Evolutionary conservation across 2,329 filamentous ascomycete species (phyloP).

Genomic region (Trichoderma asperellum): DNA sequence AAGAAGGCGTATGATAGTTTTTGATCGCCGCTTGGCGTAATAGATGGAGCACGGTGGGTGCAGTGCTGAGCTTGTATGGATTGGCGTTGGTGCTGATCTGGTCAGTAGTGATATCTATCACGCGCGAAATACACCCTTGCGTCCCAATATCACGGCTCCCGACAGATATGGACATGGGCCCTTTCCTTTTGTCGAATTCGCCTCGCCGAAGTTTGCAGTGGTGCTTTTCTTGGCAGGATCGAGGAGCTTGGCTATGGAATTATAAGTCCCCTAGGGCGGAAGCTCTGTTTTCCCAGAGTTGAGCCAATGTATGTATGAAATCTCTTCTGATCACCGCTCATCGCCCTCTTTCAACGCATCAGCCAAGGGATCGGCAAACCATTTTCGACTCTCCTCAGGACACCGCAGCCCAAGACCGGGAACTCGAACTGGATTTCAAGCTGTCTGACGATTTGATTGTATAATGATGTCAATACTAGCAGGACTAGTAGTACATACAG

Average conservation of each 20-base stretch:
- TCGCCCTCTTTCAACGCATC: neutral
- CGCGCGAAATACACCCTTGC: neutral
- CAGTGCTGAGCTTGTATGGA: neutral
- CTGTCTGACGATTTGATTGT: neutral
- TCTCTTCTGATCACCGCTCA: neutral
- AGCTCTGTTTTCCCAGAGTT: neutral
- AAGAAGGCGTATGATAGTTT: neutral
- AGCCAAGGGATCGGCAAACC: constrained; percentile 14
- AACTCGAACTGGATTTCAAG: neutral
- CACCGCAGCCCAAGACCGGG: neutral
- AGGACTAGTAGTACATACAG: neutral
- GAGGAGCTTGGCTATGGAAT: neutral
- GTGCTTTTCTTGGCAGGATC: constrained; percentile 6
- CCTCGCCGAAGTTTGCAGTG: neutral
- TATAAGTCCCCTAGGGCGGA: neutral
- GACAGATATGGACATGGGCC: neutral
- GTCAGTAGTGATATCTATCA: neutral
- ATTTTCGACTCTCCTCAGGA: neutral
- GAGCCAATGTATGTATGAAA: neutral
- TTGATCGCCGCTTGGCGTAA: neutral
- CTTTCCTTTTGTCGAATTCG: neutral
- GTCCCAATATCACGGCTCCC: neutral
- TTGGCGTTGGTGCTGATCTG: constrained; percentile 11
- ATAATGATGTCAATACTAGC: neutral
- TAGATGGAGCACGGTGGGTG: neutral